phyloP scores from a whole-genome alignment of 176 grass and related monocot genomes.

The Juncus inflexus region DNA sequence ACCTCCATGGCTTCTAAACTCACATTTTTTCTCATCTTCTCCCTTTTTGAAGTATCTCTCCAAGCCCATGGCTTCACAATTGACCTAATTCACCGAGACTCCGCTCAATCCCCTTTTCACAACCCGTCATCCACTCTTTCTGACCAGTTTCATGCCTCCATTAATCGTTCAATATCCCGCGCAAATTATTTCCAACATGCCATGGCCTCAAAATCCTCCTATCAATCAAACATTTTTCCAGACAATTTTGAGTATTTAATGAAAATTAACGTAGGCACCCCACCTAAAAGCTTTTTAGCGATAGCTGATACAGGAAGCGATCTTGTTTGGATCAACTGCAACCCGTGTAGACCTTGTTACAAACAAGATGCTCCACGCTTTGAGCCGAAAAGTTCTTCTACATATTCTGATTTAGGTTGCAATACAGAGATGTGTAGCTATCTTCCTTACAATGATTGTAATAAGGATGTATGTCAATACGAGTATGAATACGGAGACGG shows the following conservation, averaged over 20 bases:
- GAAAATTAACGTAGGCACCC: slow-evolving; percentile 22
- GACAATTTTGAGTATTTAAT: slow-evolving; percentile 7
- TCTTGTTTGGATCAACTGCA: slow-evolving; percentile 28
- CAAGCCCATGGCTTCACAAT: no score
- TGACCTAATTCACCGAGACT: no score
- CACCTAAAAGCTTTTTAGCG: slow-evolving; percentile 10
- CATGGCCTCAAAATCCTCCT: slow-evolving; percentile 2
- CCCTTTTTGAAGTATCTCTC: no score
- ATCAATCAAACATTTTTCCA: slow-evolving; percentile 2
- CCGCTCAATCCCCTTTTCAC: slow-evolving; percentile 11
- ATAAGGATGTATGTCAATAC: background rate
- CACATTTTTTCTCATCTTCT: no score
- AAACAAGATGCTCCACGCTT: slow-evolving; percentile 10
- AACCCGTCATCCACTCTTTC: slow-evolving; percentile 1
- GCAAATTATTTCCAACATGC: background rate
- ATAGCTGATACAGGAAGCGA: slow-evolving; percentile 27
- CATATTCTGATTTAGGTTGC: slow-evolving; percentile 16
- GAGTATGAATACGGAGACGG: background rate
- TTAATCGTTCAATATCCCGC: slow-evolving; percentile 6
- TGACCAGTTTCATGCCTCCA: background rate
- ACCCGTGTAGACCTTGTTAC: slow-evolving; percentile 19
- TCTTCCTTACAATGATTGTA: background rate
- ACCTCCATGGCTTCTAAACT: no score
- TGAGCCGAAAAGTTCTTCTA: slow-evolving; percentile 12
- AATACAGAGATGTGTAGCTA: background rate